Evolutionary conservation across 352 stramenopile genomes (phyloP), one percentile per base, ranked within the genome.

Genomic region (Elongisporangium senticosum): DNA sequence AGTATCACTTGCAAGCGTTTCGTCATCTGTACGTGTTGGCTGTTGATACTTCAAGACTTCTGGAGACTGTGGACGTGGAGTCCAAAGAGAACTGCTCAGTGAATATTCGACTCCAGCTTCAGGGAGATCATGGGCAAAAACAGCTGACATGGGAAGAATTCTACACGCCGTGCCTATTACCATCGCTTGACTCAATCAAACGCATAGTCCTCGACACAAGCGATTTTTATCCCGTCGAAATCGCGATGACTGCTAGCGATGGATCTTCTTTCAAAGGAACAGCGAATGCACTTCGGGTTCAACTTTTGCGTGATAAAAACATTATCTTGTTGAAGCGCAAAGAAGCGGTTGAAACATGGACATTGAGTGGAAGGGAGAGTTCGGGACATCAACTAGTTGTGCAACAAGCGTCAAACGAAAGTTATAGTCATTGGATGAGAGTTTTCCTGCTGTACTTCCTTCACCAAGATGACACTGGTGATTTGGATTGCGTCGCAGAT

Each of bases 11-110:
- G 3, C 83, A 93, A 51, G 83, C 86, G 17, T 89, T 95, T 22
- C 83, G 96, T 2, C 96, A 99, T 68, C 64, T 98, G 49, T 97
- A 96, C 62, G 86, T 95, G 21, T 62, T 95, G 24, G 89, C 89
- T 7, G 76, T 90, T 3, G 88, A 97, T 55, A 79, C 64, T 1
- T 83, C 76, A 13, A 71, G 84, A 49, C 68, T 89, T 13, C 21
- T 95, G 26, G 78, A 94, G 60, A 88, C 84, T 2, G 65, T 95
- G n/a, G 79, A 94, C 52, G 77, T 86, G n/a, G 75, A 79, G 15
- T 77, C 78, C 1, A 72, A 75, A 17, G 53, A 61, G 15, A 77
- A 63, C 10, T 79, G 73, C 59, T 74, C 74, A 8, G 71, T 91
- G 3, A 49, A 74, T 48, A 54, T 93, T 13, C 68, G 49, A 37